phyloP scores from a whole-genome alignment of 805 yeast genomes.

The Lipomyces starkeyi region DNA sequence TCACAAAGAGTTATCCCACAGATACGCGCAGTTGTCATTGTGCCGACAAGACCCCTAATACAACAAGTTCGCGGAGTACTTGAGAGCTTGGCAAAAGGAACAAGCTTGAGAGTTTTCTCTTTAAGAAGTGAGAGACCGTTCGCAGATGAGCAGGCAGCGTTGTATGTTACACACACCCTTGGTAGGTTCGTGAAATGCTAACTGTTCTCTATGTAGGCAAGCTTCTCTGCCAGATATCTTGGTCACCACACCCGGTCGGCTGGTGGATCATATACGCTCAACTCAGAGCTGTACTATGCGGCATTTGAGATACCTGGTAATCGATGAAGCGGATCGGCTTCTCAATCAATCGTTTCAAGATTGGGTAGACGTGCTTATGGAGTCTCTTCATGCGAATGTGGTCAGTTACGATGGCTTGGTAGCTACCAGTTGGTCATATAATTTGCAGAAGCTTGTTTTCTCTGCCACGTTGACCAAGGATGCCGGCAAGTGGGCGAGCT shows the following conservation, averaged over 20 bases:
- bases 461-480: constrained; percentile 95
- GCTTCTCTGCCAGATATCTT: constrained; percentile 53
- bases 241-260: constrained; percentile 55
- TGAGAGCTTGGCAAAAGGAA: constrained; percentile 64
- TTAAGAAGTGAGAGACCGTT: constrained; percentile 62
- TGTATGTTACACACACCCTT: constrained; percentile 42
- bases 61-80: constrained; percentile 78
- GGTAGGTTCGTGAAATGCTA: background rate
- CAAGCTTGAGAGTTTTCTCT: constrained; percentile 66
- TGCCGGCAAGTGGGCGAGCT: constrained; percentile 79
- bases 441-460: constrained; percentile 70
- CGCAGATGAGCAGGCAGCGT: constrained; percentile 64
- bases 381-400: constrained; percentile 35
- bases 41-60: constrained; percentile 89
- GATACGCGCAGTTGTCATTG: constrained; percentile 74
- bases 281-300: constrained; percentile 88
- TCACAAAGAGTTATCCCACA: constrained; percentile 69
- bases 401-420: constrained; percentile 1
- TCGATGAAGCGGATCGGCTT: constrained; percentile 97
- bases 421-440: constrained; percentile 24
- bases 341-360: constrained; percentile 92
- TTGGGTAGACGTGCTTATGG: constrained; percentile 68
- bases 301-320: constrained; percentile 78
- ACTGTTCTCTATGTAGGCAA: background rate
- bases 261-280: constrained; percentile 90